Conservation (phyloP, 495 filamentous ascomycete species). For the Aspergillus avenaceus region DNA sequence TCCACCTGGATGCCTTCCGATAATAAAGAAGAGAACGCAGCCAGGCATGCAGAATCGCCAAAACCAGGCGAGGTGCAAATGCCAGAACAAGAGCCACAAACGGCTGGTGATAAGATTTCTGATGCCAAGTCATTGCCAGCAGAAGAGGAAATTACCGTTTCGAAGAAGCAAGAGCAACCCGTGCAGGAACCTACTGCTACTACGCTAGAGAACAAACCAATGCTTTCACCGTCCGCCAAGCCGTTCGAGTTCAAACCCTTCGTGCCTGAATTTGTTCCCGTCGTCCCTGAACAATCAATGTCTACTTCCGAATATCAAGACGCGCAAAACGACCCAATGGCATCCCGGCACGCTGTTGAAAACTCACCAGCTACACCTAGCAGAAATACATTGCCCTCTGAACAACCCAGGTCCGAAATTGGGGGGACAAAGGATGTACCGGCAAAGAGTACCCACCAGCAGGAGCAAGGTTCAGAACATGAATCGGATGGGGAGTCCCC, state of each 20-base stretch:
- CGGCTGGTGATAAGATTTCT: not conserved
- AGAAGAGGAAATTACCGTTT: not conserved
- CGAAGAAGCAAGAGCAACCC: conserved; percentile 13
- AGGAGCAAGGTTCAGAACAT: conserved; percentile 11
- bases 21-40: conserved; percentile 34
- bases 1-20: conserved; percentile 42
- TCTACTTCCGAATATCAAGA: conserved; percentile 4
- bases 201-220: conserved; percentile 22
- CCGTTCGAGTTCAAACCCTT: conserved; percentile 60
- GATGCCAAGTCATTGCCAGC: not conserved
- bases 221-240: conserved; percentile 62
- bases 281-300: conserved; percentile 30
- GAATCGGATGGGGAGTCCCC: conserved; percentile 39
- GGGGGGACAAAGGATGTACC: conserved; percentile 2
- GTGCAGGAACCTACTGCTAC: conserved; percentile 15
- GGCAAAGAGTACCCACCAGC: conserved; percentile 8
- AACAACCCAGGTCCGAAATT: conserved; percentile 1
- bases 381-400: conserved; percentile 8
- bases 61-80: conserved; percentile 17
- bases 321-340: conserved; percentile 28
- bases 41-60: conserved; percentile 30
- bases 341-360: conserved; percentile 35
- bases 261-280: conserved; percentile 43
- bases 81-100: conserved; percentile 5
- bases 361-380: conserved; percentile 20